Evolutionary conservation across 495 filamentous ascomycete genomes (phyloP), one percentile per base, ranked within the genome.

Genomic region (Xylaria venustula): DNA sequence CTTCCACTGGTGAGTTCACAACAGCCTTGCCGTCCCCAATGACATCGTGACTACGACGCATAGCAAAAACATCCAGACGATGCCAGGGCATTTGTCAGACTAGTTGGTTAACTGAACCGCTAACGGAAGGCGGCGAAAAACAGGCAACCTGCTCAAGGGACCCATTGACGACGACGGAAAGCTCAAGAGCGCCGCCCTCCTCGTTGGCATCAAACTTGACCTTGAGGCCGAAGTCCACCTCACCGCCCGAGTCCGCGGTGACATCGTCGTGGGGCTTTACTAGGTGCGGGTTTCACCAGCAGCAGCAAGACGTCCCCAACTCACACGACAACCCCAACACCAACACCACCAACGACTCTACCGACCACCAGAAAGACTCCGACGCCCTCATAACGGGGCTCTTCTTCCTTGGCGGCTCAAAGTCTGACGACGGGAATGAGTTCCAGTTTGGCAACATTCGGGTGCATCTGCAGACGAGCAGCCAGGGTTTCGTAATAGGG

Each of bases 121-220:
- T 62, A 59, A 62, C 54, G 30, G 23, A 32, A 62, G 52, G 15
- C n/a, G 14, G 11, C 26, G 4, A 25, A 22, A 32, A 44, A 58
- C 42, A 70, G 72, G 70, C 53, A 66, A 66, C 58, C 62, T 77
- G 20, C 65, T 77, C 52, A 75, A 75, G 58, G 75, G 75, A 23
- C 66, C 75, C 23, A 64, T 68, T 17, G 73, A 77, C 58, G 71
- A 75, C 22, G 65, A 73, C 7, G 75, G 75, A 32, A 71, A 75
- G 54, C 66, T 76, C 49, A 77, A 75, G 63, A 70, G 68, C 42
- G 73, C 75, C 15, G 73, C 72, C 17, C 66, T 77, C 52, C 67
- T 76, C 67, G 67, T 77, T 34, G 75, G 75, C 47, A 76, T 77
- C 71, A 77, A 77, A 66, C 64, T 77, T 41, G 75, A 77, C 62